These are phyloP conservation scores for Cercospora sp. DNA, from an alignment of 2,329 filamentous ascomycete species.

Conservation along the genomic window DNA sequence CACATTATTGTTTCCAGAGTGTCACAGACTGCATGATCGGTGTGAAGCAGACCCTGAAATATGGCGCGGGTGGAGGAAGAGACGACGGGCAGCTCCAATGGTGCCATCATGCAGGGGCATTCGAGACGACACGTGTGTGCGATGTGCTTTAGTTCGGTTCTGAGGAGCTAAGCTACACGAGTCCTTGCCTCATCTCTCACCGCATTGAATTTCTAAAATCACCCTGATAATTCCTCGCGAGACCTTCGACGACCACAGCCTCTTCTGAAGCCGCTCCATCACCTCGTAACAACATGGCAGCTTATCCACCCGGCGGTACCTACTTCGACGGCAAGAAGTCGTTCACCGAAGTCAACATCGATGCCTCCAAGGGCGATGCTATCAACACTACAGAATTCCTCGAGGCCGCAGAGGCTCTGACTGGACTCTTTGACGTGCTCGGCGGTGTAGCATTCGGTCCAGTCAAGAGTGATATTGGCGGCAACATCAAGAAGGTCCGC, in stretches of 20 bases:
- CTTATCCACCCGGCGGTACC: slow-evolving; percentile 60
- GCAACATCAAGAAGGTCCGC: slow-evolving; percentile 95
- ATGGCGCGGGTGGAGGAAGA: neutral
- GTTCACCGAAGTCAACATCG: slow-evolving; percentile 79
- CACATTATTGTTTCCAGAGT: neutral
- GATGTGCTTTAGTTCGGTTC: neutral
- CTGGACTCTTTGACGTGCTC: slow-evolving; percentile 73
- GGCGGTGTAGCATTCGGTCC: slow-evolving; percentile 76
- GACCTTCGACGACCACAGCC: neutral
- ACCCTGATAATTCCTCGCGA: neutral
- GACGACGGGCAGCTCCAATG: neutral
- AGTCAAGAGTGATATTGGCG: slow-evolving; percentile 86
- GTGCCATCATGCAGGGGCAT: slow-evolving; percentile 1
- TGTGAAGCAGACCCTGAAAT: neutral
- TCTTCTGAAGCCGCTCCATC: neutral
- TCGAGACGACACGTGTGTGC: slow-evolving; percentile 4
- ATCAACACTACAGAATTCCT: slow-evolving; percentile 85
- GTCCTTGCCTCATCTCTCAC: neutral
- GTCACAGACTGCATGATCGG: neutral
- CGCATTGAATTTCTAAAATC: slow-evolving; percentile 1
- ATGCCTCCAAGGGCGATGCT: slow-evolving; percentile 70
- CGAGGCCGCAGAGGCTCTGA: slow-evolving; percentile 83
- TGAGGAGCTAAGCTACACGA: slow-evolving; percentile 1
- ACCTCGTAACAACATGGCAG: slow-evolving; percentile 15
- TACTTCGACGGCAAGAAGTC: slow-evolving; percentile 84